Evolutionary conservation across 208 protist species (phyloP), one percentile per base, ranked within the genome.

Genomic region (Phytomonas francai): DNA sequence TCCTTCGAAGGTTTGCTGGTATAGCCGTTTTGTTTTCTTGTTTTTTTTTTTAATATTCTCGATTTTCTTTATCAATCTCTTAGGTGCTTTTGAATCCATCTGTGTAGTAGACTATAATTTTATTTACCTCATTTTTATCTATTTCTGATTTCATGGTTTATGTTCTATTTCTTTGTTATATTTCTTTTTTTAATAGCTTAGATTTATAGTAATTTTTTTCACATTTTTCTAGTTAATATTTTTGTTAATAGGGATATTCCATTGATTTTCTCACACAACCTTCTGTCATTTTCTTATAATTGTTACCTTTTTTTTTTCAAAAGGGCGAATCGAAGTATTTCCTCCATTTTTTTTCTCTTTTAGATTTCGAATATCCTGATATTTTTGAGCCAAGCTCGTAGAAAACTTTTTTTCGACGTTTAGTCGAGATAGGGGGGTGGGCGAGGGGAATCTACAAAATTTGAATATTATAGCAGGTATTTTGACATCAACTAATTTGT

Each of bases 261-360:
- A 11, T 36, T 36, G 3, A 36, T 8, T 36, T 3, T 36, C 8
- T 11, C 3, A 36, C 3, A 36, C 8, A 36, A 8, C 8, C 8
- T 36, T 36, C n/a, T 22, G 28, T 60, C 36, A 39, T 70, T 63
- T 60, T 63, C n/a, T 36, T 36, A 25, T 11, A 28, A 61, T 51
- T 36, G 63, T 59, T 49, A 12, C 64, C 64, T 56, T 65, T 39
- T 65, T 62, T 30, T 70, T 62, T 62, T 16, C 3, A n/a, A 63
- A 42, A 30, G 30, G 6, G 19, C 28, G 6, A 11, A 39, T 56
- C 36, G 7, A 36, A 32, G 1, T 59, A 65, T 33, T 36, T 64
- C 25, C 29, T 19, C 45, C 59, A 36, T 34, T 33, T 33, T 70
- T 32, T 58, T 51, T 58, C 14, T 29, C 8, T 70, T 60, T 34